Evolutionary conservation across 176 grass and related monocot genomes (phyloP), one percentile per base, ranked within the genome.

Genomic region (Raddia distichophylla): DNA sequence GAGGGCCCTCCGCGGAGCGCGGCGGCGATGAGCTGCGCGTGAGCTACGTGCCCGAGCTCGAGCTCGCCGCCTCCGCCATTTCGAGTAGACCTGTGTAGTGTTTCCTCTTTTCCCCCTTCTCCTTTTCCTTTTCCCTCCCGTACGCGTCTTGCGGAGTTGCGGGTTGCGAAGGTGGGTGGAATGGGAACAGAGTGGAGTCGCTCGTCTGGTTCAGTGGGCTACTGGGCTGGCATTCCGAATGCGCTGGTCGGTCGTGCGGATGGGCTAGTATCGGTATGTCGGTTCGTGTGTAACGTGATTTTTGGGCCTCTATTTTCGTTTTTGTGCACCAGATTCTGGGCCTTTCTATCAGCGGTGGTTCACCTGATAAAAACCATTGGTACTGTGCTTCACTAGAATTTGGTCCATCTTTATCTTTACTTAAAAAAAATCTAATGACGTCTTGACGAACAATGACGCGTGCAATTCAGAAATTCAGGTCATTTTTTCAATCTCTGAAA

Each of bases 31-130:
- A 74, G 52, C 72, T 46, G 52, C 75, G 22, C 60, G 67, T 67
- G 75, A 79, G 75, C 73, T 89, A 89, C 3, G 83, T 82, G n/a
- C 83, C 78, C 33, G 44, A 89, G 83, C 83, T 89, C 18, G 87
- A 82, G 60, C 67, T 67, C 83, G 83, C 75, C 65, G 83, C 87
- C 87, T 86, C 58, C 83, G 59, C 58, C 87, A 89, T 89, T 86
- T 50, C 74, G 16, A 85, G 56, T 72, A 82, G 70, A 67, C 76
- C 60, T 46, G 35, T 76, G 77, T 51, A 82, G 58, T 85, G 76
- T 13, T 20, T 53, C 57, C 2, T 44, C 48, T 62, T 52, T 64
- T 10, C 37, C 7, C 45, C 45, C 17, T 74, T 27, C 19, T 22
- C 33, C 1, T 33, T 43, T 18, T n/a, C 4, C 7, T 55, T 53